Evolutionary conservation across 2,329 filamentous ascomycete species (phyloP), one percentile per base, ranked within the genome.

Genomic region (Diplodia sapinea): DNA sequence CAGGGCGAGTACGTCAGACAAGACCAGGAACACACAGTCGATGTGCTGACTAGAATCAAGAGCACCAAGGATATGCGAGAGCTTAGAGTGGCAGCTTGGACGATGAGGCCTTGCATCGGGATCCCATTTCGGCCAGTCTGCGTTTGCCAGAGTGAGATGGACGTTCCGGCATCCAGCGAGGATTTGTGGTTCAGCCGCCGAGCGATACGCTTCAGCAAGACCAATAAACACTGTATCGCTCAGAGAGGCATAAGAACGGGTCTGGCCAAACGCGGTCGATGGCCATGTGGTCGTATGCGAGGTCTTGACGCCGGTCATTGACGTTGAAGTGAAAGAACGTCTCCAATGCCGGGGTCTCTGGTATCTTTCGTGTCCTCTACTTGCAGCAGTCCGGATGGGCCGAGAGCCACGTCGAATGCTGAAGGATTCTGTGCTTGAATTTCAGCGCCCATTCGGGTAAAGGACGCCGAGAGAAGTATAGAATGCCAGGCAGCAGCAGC

Each of bases 31-130:
- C 11, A 61, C 26, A 33, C 17, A 12, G 13, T 49, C 56, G 26
- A 61, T 12, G 6, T 47, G 8, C 15, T 38, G 56, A 40, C 26
- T 49, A 13, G 56, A 61, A n/a, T 61, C 56, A 20, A 61, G 56
- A n/a, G 40, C 56, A 49, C 38, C 56, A 17, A 61, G 40, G 23
- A 61, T 26, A 13, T 61, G 56, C n/a, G 56, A 61, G 2, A 61
- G 40, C 23, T 36, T 61, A 3, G 56, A 61, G 17, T 61, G 56
- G 15, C 38, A 61, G 6, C 17, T 40, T 17, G 38, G 26, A 33
- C 49, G 38, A 33, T 61, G 40, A 20, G 23, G 40, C 2, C 15
- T 50, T 15, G 23, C 29, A 5, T 31, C 40, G 1, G 15, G 15
- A 20, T 49, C 20, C 56, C 56, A 61, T 15, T 49, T 61, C 12